Conservation (phyloP, 257 asterid genomes). For the Anisodus tanguticus region DNA sequence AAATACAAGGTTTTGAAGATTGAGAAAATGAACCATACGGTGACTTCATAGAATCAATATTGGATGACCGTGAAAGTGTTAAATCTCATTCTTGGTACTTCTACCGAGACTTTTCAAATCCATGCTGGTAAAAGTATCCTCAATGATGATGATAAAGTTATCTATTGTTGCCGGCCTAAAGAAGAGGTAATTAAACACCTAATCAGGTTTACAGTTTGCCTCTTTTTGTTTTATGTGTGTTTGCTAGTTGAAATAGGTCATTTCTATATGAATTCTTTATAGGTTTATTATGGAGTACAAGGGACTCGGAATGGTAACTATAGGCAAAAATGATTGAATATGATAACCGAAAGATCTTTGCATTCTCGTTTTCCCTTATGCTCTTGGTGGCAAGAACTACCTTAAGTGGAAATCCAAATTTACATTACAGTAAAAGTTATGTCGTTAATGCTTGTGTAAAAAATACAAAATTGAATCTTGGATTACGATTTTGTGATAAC, state of each 20-base stretch:
- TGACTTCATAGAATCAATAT: no score
- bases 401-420: background rate
- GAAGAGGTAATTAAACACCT: background rate
- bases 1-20: constrained; percentile 12
- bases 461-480: background rate
- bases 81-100: background rate
- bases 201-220: background rate
- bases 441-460: background rate
- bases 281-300: background rate
- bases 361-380: background rate
- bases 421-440: background rate
- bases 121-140: background rate
- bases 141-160: background rate
- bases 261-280: background rate
- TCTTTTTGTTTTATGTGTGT: background rate
- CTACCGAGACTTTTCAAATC: background rate
- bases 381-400: background rate
- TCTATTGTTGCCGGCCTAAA: background rate
- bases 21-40: background rate
- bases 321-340: background rate
- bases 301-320: background rate
- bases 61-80: background rate
- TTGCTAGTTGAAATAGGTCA: no score
- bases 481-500: background rate
- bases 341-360: background rate